phyloP scores from a whole-genome alignment of 331 rosid genomes.

The Prunus yedoensis region DNA sequence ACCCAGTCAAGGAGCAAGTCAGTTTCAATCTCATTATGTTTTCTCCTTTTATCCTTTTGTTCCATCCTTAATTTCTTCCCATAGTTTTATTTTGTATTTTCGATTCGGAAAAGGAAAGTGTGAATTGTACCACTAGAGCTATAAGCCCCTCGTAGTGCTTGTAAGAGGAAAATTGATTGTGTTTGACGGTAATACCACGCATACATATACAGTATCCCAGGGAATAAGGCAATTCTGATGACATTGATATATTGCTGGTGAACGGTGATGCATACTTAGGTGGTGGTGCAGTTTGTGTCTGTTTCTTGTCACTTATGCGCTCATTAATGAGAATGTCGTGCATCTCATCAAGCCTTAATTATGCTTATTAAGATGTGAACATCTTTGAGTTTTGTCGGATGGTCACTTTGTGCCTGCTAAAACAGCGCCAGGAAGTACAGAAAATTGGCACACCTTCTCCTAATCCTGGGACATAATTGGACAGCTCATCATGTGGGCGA shows the following conservation, averaged over 20 bases:
- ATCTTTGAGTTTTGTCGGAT: conserved; percentile 5
- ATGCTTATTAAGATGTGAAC: background rate
- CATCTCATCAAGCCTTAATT: conserved; percentile 1
- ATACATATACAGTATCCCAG: background rate
- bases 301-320: background rate
- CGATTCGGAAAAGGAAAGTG: background rate
- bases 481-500: background rate
- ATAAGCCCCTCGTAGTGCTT: background rate
- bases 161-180: background rate
- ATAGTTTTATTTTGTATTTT: background rate
- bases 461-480: background rate
- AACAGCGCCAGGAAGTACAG: background rate
- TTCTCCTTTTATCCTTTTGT: background rate
- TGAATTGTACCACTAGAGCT: background rate
- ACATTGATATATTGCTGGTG: background rate
- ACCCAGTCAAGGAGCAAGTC: background rate
- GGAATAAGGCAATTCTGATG: background rate
- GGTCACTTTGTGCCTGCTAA: conserved; percentile 10
- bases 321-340: conserved; percentile 4
- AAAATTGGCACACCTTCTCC: conserved; percentile 3
- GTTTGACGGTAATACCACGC: background rate
- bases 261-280: conserved; percentile 5
- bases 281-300: conserved; percentile 11
- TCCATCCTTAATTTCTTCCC: background rate
- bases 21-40: conserved; percentile 2